These are phyloP conservation scores for Cutaneotrichosporon curvatum DNA, from an alignment of 1,284 basidiomycete genomes.

Conservation along the genomic window DNA sequence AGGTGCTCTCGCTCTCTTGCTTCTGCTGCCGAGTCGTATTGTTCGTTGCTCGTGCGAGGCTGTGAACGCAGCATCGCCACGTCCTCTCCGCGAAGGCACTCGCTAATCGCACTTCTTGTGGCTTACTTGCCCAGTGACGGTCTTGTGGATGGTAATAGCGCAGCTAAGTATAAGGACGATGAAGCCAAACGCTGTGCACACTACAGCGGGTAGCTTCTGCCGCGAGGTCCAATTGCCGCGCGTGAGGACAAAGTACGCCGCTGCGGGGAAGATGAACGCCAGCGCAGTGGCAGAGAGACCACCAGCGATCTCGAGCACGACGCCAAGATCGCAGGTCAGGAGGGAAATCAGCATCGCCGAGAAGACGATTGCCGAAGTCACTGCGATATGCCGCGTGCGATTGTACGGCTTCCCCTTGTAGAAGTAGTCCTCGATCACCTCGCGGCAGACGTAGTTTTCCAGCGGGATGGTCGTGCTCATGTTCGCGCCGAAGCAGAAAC, in stretches of 20 bases:
- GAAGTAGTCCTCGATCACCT: conserved; percentile 89
- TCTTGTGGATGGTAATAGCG: conserved; percentile 64
- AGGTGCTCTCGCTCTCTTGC: too few relatives aligned
- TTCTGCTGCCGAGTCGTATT: too few relatives aligned
- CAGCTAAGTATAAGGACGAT: conserved; percentile 73
- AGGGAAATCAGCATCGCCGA: conserved; percentile 78
- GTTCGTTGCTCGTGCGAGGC: too few relatives aligned
- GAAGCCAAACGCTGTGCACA: conserved; percentile 67
- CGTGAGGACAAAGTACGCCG: conserved; percentile 72
- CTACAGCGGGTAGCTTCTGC: conserved; percentile 64
- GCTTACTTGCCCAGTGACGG: conserved; percentile 62
- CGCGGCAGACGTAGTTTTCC: conserved; percentile 32
- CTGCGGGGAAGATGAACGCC: conserved; percentile 88
- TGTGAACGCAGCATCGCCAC: too few relatives aligned
- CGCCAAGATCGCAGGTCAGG: conserved; percentile 90
- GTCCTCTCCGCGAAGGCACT: too few relatives aligned
- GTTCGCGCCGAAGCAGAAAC: conserved; percentile 92
- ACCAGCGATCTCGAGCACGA: conserved; percentile 95
- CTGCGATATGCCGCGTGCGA: conserved; percentile 76
- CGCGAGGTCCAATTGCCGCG: conserved; percentile 59
- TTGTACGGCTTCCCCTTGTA: conserved; percentile 76
- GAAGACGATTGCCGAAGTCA: conserved; percentile 79
- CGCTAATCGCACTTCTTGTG: conserved; percentile 24
- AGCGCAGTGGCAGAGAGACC: conserved; percentile 89
- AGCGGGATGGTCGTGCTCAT: conserved; percentile 80